Conservation (phyloP, 1,139 yeast genomes). For the Saccharomyces uvarum region DNA sequence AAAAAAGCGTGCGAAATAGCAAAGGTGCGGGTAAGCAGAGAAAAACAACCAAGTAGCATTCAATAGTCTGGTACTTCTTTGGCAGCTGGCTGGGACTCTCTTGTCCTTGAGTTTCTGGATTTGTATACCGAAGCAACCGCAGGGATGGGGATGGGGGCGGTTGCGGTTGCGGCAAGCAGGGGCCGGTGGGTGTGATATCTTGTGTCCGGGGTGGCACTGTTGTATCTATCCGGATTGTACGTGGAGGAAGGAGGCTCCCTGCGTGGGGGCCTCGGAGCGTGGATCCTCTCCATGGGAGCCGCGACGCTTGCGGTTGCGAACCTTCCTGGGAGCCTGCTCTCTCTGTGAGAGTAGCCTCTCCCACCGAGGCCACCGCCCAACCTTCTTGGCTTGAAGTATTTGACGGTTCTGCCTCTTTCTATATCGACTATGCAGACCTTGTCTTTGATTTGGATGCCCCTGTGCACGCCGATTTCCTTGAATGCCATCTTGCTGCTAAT, state of each 20-base stretch:
- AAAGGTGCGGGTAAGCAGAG: background rate
- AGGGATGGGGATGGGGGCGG: background rate
- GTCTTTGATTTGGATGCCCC: slow-evolving; percentile 44
- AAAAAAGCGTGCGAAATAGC: background rate
- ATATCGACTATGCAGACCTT: slow-evolving; percentile 66
- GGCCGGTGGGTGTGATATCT: background rate
- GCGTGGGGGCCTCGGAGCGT: background rate
- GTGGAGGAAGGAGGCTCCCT: background rate
- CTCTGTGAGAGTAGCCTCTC: slow-evolving; percentile 38
- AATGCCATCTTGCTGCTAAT: slow-evolving; percentile 37
- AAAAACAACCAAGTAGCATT: background rate
- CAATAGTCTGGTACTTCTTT: background rate
- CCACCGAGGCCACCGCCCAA: slow-evolving; percentile 74
- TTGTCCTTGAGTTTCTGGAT: background rate
- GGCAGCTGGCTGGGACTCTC: background rate
- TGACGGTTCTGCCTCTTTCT: slow-evolving; percentile 71
- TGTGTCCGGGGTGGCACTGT: background rate
- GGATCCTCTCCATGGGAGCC: slow-evolving; percentile 2
- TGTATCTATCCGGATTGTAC: slow-evolving; percentile 2
- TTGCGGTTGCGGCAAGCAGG: background rate
- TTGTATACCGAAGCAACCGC: background rate
- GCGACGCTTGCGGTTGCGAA: background rate
- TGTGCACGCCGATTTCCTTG: slow-evolving; percentile 38
- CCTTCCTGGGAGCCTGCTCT: slow-evolving; percentile 1
- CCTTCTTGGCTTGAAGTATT: slow-evolving; percentile 74